A percentile compares a stretch with the other conserved stretches of the same genome.
Evolutionary conservation across 192 early-diverging fungal genomes (phyloP).

Genomic region (Umbelopsis sp.): DNA sequence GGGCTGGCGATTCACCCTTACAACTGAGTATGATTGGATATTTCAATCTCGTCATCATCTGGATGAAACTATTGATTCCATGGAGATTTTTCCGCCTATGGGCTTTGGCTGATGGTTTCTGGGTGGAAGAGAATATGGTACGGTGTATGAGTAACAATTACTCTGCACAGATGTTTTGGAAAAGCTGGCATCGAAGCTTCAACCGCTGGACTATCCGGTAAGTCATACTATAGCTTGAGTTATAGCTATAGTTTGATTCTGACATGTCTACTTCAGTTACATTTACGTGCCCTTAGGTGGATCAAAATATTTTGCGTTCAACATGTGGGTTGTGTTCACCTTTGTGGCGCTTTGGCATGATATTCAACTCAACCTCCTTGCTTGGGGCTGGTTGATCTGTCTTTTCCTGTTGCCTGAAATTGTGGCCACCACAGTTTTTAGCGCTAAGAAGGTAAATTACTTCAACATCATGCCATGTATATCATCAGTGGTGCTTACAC

Average conservation of each 20-base stretch:
- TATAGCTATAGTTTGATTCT: too few species aligned
- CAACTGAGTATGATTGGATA: constrained; percentile 89
- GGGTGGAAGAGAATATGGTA: constrained; percentile 92
- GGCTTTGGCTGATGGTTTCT: constrained; percentile 91
- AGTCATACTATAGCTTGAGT: too few species aligned
- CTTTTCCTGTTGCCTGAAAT: constrained; percentile 88
- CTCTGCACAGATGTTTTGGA: constrained; percentile 92
- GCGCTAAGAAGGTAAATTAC: constrained; percentile 47
- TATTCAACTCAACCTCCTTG: constrained; percentile 77
- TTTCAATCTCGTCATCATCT: constrained; percentile 89
- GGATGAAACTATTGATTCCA: constrained; percentile 94
- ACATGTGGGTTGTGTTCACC: constrained; percentile 88
- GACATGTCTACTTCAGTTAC: constrained; percentile 39
- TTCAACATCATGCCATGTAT: neutral
- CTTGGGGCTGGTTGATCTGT: constrained; percentile 92
- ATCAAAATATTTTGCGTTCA: constrained; percentile 63
- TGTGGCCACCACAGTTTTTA: constrained; percentile 61
- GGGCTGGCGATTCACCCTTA: constrained; percentile 76
- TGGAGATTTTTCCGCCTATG: constrained; percentile 98
- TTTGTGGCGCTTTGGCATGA: constrained; percentile 99
- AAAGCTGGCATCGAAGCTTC: constrained; percentile 93
- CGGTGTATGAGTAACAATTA: constrained; percentile 98
- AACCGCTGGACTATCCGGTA: constrained; percentile 85
- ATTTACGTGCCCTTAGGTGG: constrained; percentile 96
- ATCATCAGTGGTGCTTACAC: too few species aligned